Conservation (phyloP, 805 yeast genomes). For the Sugiyamaella chiloensis region DNA sequence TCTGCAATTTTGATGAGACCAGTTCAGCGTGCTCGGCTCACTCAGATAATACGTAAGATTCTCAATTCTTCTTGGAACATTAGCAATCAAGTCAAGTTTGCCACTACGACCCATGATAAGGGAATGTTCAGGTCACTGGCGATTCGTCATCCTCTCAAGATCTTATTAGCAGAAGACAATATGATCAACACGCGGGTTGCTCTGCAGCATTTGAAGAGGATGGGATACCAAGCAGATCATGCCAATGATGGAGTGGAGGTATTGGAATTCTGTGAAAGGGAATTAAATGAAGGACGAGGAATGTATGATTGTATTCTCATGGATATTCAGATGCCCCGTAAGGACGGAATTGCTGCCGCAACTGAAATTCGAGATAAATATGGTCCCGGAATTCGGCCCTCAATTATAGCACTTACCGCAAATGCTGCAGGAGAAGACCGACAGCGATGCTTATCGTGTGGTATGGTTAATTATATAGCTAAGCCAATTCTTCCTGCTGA, state of each 20-base stretch:
- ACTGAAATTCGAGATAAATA: constrained; percentile 38
- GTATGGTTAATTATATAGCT: constrained; percentile 52
- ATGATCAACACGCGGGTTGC: constrained; percentile 50
- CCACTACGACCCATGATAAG: constrained; percentile 22
- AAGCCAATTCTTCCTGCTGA: constrained; percentile 52
- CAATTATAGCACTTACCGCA: constrained; percentile 48
- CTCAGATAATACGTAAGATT: constrained; percentile 23
- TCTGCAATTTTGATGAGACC: constrained; percentile 26
- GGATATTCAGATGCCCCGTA: constrained; percentile 57
- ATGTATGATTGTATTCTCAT: constrained; percentile 51
- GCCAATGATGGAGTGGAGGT: constrained; percentile 52
- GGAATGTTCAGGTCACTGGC: constrained; percentile 25
- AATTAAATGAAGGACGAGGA: constrained; percentile 32
- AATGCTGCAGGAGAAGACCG: constrained; percentile 55
- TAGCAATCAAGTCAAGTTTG: constrained; percentile 19
- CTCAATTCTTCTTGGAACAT: constrained; percentile 18
- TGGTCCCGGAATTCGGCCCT: constrained; percentile 34
- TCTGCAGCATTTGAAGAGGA: constrained; percentile 44
- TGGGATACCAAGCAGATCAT: constrained; percentile 51
- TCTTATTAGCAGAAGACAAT: constrained; percentile 53
- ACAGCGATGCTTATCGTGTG: constrained; percentile 44
- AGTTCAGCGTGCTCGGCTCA: constrained; percentile 23
- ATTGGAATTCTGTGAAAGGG: constrained; percentile 34
- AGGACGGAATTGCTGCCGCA: constrained; percentile 52
- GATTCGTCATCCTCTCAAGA: constrained; percentile 41